A percentile compares a stretch with the other conserved stretches of the same genome.
These are phyloP conservation scores for Tympanopsis confertula DNA, from an alignment of 2,329 filamentous ascomycete species.

Conservation along the genomic window DNA sequence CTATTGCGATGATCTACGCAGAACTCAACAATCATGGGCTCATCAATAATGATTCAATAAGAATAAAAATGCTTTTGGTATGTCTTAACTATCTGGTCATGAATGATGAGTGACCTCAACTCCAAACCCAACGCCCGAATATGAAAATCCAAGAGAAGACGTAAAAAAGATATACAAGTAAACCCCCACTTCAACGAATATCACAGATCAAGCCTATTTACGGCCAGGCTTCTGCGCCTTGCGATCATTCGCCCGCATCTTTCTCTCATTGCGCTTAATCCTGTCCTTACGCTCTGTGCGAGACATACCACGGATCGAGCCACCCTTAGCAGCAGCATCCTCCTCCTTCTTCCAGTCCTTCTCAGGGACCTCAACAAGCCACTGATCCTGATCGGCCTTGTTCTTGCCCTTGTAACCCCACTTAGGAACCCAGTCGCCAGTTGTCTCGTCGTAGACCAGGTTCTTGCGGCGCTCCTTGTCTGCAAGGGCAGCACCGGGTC, in stretches of 20 bases:
- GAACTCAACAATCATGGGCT: neutral
- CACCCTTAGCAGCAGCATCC: constrained; percentile 25
- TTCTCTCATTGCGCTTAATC: constrained; percentile 38
- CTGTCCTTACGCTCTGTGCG: constrained; percentile 30
- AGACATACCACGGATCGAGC: constrained; percentile 18
- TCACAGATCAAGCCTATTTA: neutral
- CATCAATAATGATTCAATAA: neutral
- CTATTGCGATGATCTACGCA: neutral
- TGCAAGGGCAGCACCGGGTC: constrained; percentile 27
- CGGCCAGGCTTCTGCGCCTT: constrained; percentile 9
- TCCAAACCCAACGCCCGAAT: no score
- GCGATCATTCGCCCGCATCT: constrained; percentile 33
- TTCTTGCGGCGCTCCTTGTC: constrained; percentile 42
- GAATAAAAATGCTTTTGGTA: neutral
- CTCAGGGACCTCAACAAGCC: constrained; percentile 59
- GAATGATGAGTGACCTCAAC: neutral
- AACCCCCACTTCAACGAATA: no score
- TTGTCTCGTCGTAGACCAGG: constrained; percentile 51
- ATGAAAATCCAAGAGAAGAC: no score
- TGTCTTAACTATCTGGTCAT: neutral
- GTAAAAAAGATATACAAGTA: no score
- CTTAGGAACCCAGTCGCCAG: constrained; percentile 54
- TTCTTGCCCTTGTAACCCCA: constrained; percentile 63
- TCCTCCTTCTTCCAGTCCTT: constrained; percentile 34
- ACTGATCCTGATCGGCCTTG: constrained; percentile 47